Conservation (phyloP, 768 basidiomycete genomes). For the Leucogyrophana mollusca region DNA sequence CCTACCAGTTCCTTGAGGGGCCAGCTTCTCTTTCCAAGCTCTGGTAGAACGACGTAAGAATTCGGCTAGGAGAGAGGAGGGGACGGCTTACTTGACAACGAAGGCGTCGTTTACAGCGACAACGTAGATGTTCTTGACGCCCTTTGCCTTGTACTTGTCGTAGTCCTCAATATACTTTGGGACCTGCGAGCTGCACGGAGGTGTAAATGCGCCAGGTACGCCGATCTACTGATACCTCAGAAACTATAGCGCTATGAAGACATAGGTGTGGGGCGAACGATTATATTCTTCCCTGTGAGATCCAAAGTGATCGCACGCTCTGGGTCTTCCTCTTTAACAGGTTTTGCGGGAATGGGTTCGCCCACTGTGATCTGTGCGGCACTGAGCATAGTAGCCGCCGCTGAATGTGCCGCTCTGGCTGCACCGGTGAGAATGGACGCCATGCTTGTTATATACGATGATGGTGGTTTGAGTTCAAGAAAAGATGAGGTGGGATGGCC, state of each 20-base stretch:
- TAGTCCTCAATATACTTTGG: conserved; percentile 64
- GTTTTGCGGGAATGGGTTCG: conserved; percentile 44
- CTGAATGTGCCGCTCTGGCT: conserved; percentile 53
- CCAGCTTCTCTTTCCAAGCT: conserved; percentile 67
- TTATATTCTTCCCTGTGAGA: conserved; percentile 59
- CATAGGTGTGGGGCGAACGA: conserved; percentile 44
- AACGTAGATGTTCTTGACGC: conserved; percentile 68
- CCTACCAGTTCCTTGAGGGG: conserved; percentile 55
- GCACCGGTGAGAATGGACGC: conserved; percentile 44
- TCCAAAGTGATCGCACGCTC: conserved; percentile 40
- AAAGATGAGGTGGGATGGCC: too few relatives aligned
- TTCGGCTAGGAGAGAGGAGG: neutral
- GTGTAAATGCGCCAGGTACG: conserved; percentile 78
- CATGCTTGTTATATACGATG: conserved; percentile 31
- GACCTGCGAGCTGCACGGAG: conserved; percentile 64
- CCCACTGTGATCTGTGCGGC: conserved; percentile 39
- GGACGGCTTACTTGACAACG: conserved; percentile 51
- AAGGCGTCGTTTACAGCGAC: conserved; percentile 80
- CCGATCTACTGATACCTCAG: conserved; percentile 45
- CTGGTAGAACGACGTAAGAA: conserved; percentile 29
- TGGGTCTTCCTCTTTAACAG: conserved; percentile 61
- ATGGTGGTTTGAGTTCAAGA: conserved; percentile 1
- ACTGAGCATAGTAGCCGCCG: conserved; percentile 49
- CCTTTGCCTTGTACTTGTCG: conserved; percentile 74
- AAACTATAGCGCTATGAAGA: neutral